A percentile compares a stretch with the other conserved stretches of the same genome.
These are phyloP conservation scores for Colletotrichum sojae DNA, from an alignment of 2,329 filamentous ascomycete genomes.

Conservation along the genomic window DNA sequence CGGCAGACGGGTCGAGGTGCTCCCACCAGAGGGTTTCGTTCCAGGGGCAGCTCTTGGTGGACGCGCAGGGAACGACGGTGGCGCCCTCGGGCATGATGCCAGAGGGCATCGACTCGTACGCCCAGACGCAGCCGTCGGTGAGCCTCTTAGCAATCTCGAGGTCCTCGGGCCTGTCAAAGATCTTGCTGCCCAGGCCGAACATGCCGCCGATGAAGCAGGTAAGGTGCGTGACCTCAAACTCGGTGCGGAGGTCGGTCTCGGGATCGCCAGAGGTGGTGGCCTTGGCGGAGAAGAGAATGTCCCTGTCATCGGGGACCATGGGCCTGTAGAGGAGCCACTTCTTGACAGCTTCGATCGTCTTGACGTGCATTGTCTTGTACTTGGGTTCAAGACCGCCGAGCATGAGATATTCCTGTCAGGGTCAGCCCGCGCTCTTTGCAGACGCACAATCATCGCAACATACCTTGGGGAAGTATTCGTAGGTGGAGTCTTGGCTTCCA, in stretches of 20 bases:
- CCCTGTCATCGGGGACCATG: slow-evolving; percentile 75
- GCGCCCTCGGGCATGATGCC: slow-evolving; percentile 77
- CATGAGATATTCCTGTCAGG: slow-evolving; percentile 75
- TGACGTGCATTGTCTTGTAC: slow-evolving; percentile 81
- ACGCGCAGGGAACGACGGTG: slow-evolving; percentile 63
- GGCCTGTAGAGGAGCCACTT: slow-evolving; percentile 84
- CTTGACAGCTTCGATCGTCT: slow-evolving; percentile 76
- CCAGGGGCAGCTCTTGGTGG: slow-evolving; percentile 64
- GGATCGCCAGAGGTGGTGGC: slow-evolving; percentile 62
- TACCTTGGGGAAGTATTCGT: slow-evolving; percentile 77
- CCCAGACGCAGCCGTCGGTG: slow-evolving; percentile 80
- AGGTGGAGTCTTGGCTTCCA: slow-evolving; percentile 78
- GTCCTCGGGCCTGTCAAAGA: slow-evolving; percentile 71
- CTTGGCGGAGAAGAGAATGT: slow-evolving; percentile 82
- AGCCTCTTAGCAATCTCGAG: slow-evolving; percentile 75
- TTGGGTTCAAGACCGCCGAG: slow-evolving; percentile 81
- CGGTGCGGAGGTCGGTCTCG: slow-evolving; percentile 55
- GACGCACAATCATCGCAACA: not conserved
- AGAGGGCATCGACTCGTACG: slow-evolving; percentile 71
- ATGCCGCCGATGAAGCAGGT: slow-evolving; percentile 80
- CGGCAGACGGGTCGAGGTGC: slow-evolving; percentile 61
- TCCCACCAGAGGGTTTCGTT: slow-evolving; percentile 66
- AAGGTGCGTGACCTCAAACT: slow-evolving; percentile 75
- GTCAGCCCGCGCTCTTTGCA: slow-evolving; percentile 39
- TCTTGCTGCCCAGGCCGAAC: slow-evolving; percentile 75